phyloP scores from a whole-genome alignment of 352 stramenopile genomes.

The Phytophthora macrochlamydospora region DNA sequence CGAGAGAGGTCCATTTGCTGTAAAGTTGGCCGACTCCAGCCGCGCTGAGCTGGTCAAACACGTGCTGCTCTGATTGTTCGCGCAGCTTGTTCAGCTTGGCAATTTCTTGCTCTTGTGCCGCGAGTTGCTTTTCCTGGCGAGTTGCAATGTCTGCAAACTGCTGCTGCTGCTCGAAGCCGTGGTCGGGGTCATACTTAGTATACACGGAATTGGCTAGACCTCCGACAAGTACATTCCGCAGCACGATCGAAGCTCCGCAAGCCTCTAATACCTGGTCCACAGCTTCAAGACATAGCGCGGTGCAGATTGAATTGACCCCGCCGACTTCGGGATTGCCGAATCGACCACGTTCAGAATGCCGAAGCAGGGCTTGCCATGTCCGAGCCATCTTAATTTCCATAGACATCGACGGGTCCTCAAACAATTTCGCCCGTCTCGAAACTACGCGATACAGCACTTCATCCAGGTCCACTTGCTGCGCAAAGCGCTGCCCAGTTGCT shows the following conservation, averaged over 20 bases:
- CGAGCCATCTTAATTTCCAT: conserved; percentile 57
- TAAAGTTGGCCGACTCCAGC: conserved; percentile 33
- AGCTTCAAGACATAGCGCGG: conserved; percentile 60
- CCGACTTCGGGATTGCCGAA: conserved; percentile 35
- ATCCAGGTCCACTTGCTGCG: conserved; percentile 17
- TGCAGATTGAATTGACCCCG: conserved; percentile 59
- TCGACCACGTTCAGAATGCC: conserved; percentile 60
- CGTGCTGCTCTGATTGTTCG: conserved; percentile 20
- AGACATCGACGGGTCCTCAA: conserved; percentile 28
- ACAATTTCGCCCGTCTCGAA: conserved; percentile 15
- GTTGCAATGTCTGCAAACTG: conserved; percentile 50
- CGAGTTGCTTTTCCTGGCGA: conserved; percentile 29
- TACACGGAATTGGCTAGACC: conserved; percentile 74
- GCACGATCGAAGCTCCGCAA: conserved; percentile 42
- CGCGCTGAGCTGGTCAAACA: conserved; percentile 37
- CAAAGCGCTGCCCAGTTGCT: neutral
- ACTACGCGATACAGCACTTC: conserved; percentile 27
- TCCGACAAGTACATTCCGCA: conserved; percentile 55
- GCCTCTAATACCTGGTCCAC: conserved; percentile 39
- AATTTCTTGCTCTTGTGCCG: conserved; percentile 26
- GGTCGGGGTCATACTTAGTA: conserved; percentile 43
- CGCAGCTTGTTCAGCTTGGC: conserved; percentile 24
- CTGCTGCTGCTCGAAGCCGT: conserved; percentile 37
- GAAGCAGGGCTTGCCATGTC: conserved; percentile 62
- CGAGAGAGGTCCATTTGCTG: conserved; percentile 41